Evolutionary conservation across 1,284 basidiomycete species (phyloP).

Genomic region (Boletellus sp.): DNA sequence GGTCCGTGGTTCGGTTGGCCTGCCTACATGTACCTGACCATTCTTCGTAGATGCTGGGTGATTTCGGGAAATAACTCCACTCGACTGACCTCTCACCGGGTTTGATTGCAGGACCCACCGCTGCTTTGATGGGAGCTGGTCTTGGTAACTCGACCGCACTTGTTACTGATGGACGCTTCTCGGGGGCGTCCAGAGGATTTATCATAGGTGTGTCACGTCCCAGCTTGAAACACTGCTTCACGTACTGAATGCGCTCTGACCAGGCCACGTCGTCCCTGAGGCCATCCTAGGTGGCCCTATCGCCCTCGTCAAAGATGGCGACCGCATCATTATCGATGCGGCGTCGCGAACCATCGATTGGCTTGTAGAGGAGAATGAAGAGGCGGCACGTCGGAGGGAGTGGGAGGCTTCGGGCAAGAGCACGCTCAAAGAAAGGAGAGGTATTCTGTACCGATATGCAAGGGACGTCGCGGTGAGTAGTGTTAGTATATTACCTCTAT

Average conservation of each 20-base stretch:
- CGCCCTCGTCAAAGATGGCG: constrained; percentile 90
- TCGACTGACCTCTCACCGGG: constrained; percentile 4
- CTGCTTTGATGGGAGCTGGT: constrained; percentile 89
- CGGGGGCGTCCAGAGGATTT: constrained; percentile 68
- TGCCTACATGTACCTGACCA: not conserved
- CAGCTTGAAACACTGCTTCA: not conserved
- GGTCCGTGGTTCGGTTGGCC: constrained; percentile 34
- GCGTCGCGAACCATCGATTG: constrained; percentile 78
- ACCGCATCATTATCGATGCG: constrained; percentile 80
- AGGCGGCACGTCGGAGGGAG: constrained; percentile 61
- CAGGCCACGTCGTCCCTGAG: constrained; percentile 89
- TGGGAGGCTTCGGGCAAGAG: constrained; percentile 71
- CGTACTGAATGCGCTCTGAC: constrained; percentile 3
- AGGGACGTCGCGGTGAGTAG: constrained; percentile 73
- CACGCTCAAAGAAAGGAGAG: constrained; percentile 68
- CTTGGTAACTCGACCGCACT: constrained; percentile 87
- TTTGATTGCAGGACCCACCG: constrained; percentile 67
- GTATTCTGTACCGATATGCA: constrained; percentile 72
- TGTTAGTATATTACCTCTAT: not conserved
- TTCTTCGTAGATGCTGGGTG: constrained; percentile 46
- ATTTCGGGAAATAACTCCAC: constrained; percentile 3
- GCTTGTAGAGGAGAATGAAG: constrained; percentile 78
- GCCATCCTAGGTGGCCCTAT: constrained; percentile 94
- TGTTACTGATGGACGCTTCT: constrained; percentile 96
- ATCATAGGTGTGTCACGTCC: constrained; percentile 53